phyloP scores from a whole-genome alignment of 176 grass and related monocot species.

The Cocos nucifera region DNA sequence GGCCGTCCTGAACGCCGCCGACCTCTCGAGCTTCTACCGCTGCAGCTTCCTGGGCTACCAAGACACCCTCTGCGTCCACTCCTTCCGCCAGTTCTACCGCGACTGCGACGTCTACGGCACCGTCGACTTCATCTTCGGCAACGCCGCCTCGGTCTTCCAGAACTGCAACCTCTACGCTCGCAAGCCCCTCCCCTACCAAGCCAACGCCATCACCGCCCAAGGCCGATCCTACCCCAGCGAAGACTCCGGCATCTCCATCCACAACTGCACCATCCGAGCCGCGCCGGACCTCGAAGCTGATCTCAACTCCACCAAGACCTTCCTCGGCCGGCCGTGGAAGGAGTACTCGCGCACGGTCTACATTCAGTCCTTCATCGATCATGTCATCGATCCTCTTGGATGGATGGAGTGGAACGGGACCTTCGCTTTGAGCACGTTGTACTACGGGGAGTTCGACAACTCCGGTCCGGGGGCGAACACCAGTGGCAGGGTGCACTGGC shows the following conservation, averaged over 20 bases:
- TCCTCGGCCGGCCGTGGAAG: slow-evolving; percentile 63
- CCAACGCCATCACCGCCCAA: slow-evolving; percentile 71
- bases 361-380: slow-evolving; percentile 79
- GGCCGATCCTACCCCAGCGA: slow-evolving; percentile 51
- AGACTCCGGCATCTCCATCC: slow-evolving; percentile 75
- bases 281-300: not conserved
- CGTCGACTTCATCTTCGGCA: slow-evolving; percentile 85
- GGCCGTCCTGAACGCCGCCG: slow-evolving; percentile 58
- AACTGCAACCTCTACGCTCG: slow-evolving; percentile 62
- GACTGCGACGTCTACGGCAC: slow-evolving; percentile 70
- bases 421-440: slow-evolving; percentile 64
- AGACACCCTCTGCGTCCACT: slow-evolving; percentile 87
- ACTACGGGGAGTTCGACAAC: slow-evolving; percentile 63
- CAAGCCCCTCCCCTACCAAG: slow-evolving; percentile 66
- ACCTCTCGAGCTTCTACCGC: slow-evolving; percentile 61
- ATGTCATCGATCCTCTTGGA: not conserved
- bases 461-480: slow-evolving; percentile 39
- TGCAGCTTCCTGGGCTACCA: slow-evolving; percentile 48
- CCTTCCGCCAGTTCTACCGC: slow-evolving; percentile 79
- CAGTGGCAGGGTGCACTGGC: slow-evolving; percentile 44
- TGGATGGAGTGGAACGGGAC: slow-evolving; percentile 63
- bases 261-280: slow-evolving; percentile 38
- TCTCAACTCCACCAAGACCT: slow-evolving; percentile 22
- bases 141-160: slow-evolving; percentile 83
- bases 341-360: slow-evolving; percentile 56